phyloP scores from a whole-genome alignment of 2,329 filamentous ascomycete genomes.

The Gliomastix tumulicola region DNA sequence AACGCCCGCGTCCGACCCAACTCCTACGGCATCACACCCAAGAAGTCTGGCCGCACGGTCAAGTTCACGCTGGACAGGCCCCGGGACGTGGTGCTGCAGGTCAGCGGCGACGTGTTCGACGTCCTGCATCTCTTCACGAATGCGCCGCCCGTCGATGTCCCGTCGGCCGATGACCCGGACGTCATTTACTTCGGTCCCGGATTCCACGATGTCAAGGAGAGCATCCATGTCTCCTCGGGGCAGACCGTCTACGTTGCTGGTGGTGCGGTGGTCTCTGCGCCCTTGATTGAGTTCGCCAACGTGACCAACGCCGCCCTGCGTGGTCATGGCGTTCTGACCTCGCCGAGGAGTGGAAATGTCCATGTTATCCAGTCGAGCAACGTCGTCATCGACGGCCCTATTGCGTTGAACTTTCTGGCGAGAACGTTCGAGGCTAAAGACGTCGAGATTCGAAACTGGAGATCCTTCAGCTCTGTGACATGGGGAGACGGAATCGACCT shows the following conservation, averaged over 20 bases:
- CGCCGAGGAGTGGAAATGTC: not conserved
- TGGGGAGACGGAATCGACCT: slow-evolving; percentile 16
- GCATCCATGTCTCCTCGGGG: slow-evolving; percentile 7
- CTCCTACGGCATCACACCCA: not conserved
- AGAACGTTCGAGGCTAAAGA: not conserved
- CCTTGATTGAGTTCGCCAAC: slow-evolving; percentile 5
- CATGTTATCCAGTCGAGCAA: not conserved
- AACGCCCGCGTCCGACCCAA: not conserved
- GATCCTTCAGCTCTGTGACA: slow-evolving; percentile 7
- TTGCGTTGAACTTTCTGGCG: not conserved
- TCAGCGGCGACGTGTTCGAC: slow-evolving; percentile 14
- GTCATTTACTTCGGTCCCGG: slow-evolving; percentile 11
- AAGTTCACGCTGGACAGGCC: not conserved
- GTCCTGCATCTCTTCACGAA: slow-evolving; percentile 13
- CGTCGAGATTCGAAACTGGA: slow-evolving; percentile 7
- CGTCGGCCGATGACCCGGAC: not conserved
- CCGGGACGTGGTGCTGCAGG: slow-evolving; percentile 3
- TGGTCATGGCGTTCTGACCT: not conserved
- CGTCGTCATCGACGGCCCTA: not conserved
- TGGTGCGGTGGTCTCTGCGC: slow-evolving; percentile 6
- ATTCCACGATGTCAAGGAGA: slow-evolving; percentile 7
- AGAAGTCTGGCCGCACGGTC: not conserved
- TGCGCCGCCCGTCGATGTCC: slow-evolving; percentile 6
- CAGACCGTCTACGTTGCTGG: slow-evolving; percentile 9
- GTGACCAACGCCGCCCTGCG: slow-evolving; percentile 3